These are phyloP conservation scores for Fusarium albosuccineum DNA, from an alignment of 2,329 filamentous ascomycete genomes.

Conservation along the genomic window DNA sequence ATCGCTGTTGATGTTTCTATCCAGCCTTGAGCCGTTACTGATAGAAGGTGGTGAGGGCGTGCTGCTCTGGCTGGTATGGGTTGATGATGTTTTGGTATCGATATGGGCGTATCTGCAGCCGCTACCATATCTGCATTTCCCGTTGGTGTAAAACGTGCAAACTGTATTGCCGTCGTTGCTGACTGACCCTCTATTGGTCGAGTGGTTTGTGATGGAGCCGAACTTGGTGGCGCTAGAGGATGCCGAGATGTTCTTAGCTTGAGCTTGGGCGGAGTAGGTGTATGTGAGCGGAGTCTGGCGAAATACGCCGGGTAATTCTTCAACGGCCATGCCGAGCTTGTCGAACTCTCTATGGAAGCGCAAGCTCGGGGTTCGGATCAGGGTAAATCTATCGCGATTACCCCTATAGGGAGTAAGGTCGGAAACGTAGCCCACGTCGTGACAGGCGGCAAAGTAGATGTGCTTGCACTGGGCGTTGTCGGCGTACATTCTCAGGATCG, in stretches of 20 bases:
- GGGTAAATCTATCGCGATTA: constrained; percentile 64
- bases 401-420: constrained; percentile 66
- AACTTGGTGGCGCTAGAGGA: constrained; percentile 7
- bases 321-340: constrained; percentile 63
- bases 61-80: constrained; percentile 21
- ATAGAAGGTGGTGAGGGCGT: constrained; percentile 25
- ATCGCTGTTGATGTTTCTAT: constrained; percentile 15
- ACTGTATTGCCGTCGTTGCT: constrained; percentile 19
- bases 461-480: constrained; percentile 73
- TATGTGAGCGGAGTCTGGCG: constrained; percentile 54
- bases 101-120: constrained; percentile 34
- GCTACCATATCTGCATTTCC: constrained; percentile 43
- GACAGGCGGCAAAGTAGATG: constrained; percentile 73
- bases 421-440: constrained; percentile 65
- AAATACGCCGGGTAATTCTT: constrained; percentile 67
- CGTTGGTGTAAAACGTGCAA: constrained; percentile 37
- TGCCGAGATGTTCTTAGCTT: constrained; percentile 10
- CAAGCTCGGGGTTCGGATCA: constrained; percentile 61
- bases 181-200: not conserved
- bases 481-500: constrained; percentile 61
- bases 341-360: constrained; percentile 66
- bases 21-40: constrained; percentile 15
- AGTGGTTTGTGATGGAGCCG: constrained; percentile 11
- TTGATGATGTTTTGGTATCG: constrained; percentile 20
- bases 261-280: constrained; percentile 2